A percentile compares a stretch with the other conserved stretches of the same genome.
These are phyloP conservation scores for Amesomyces nigricolor DNA, from an alignment of 2,329 filamentous ascomycete genomes.

Conservation along the genomic window DNA sequence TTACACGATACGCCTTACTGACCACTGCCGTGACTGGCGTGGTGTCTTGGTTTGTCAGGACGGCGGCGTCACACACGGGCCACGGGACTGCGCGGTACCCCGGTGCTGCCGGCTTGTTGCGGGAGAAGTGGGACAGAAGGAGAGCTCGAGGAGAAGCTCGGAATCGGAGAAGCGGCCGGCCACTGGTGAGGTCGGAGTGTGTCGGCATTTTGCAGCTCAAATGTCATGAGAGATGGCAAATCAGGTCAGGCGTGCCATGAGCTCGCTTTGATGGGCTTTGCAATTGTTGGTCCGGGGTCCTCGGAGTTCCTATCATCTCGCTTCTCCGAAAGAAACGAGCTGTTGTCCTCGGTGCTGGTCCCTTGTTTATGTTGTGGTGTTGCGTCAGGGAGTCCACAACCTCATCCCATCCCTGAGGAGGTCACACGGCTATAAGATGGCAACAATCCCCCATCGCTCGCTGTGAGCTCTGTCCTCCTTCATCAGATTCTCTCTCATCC, in stretches of 20 bases:
- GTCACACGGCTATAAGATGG: constrained; percentile 9
- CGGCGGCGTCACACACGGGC: background rate
- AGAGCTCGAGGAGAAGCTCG: background rate
- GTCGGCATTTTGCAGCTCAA: constrained; percentile 1
- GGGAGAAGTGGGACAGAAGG: background rate
- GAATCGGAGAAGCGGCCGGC: background rate
- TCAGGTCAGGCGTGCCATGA: background rate
- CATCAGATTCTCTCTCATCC: background rate
- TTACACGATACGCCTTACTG: background rate
- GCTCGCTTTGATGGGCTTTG: too few relatives aligned
- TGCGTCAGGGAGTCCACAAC: background rate
- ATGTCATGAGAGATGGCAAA: background rate
- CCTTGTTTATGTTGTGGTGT: background rate
- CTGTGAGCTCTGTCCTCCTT: background rate
- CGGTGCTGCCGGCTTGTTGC: background rate
- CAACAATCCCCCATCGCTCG: background rate
- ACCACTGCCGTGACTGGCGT: background rate
- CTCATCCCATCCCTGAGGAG: background rate
- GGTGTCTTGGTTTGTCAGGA: background rate
- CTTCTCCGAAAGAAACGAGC: background rate
- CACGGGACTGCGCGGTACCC: background rate
- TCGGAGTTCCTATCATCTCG: constrained; percentile 18
- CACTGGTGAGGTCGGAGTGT: background rate
- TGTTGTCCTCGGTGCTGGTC: background rate
- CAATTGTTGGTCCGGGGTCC: background rate